Conservation (phyloP, 371 early-diverging fungal genomes). For the Cokeromyces recurvatus region DNA sequence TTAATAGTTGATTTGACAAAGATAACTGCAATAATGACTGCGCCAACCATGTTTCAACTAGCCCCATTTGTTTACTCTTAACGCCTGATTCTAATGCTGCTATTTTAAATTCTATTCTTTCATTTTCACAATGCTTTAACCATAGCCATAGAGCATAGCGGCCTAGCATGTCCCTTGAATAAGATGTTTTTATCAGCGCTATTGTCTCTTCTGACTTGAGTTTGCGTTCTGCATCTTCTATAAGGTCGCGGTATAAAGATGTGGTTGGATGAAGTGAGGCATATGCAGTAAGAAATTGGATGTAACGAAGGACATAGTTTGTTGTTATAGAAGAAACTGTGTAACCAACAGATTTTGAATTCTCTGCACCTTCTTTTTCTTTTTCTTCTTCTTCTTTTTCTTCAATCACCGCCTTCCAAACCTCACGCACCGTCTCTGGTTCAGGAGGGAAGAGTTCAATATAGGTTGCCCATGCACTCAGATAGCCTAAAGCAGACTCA, state of each 20-base stretch:
- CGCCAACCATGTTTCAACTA: conserved; percentile 33
- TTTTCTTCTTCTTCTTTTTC: not conserved
- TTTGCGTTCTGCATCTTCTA: not conserved
- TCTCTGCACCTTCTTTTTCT: no score
- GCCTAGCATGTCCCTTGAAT: conserved; percentile 21
- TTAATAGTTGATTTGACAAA: conserved; percentile 13
- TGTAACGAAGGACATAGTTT: conserved; percentile 15
- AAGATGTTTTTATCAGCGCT: no score
- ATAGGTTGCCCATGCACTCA: conserved; percentile 46
- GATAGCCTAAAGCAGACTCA: conserved; percentile 39
- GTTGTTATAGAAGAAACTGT: not conserved
- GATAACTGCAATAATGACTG: conserved; percentile 29
- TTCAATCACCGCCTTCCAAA: conserved; percentile 19
- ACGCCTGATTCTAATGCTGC: conserved; percentile 14
- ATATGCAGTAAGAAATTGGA: conserved; percentile 23
- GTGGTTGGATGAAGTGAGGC: no score
- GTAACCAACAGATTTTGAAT: no score
- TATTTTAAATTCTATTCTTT: not conserved
- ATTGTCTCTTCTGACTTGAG: not conserved
- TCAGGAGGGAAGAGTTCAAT: conserved; percentile 31
- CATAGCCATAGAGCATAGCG: conserved; percentile 30
- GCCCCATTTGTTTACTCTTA: conserved; percentile 9
- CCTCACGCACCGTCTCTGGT: conserved; percentile 8
- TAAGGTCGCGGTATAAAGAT: not conserved
- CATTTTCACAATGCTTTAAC: conserved; percentile 13